These are phyloP conservation scores for Neonectria neomacrospora DNA, from an alignment of 2,329 filamentous ascomycete genomes.

Conservation along the genomic window DNA sequence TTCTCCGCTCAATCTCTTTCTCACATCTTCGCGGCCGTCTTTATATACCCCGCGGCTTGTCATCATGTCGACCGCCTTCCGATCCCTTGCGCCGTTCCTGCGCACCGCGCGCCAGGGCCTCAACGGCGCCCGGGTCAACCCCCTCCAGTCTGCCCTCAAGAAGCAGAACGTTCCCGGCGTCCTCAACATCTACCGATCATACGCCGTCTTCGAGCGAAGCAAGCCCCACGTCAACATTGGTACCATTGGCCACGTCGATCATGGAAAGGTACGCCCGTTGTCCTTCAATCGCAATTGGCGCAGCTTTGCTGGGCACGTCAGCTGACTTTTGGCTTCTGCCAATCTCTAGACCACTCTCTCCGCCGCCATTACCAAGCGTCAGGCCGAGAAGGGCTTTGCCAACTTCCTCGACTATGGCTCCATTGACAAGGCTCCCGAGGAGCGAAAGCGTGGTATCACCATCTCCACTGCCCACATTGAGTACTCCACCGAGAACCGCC, in stretches of 20 bases:
- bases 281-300: constrained; percentile 16
- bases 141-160: constrained; percentile 77
- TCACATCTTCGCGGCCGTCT: constrained; percentile 42
- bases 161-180: constrained; percentile 71
- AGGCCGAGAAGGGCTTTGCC: constrained; percentile 92
- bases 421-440: constrained; percentile 99
- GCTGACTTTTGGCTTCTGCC: constrained; percentile 31
- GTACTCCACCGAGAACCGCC: constrained; percentile 91
- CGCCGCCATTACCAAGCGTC: constrained; percentile 98
- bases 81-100: constrained; percentile 81
- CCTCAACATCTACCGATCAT: constrained; percentile 73
- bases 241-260: constrained; percentile 99
- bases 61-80: constrained; percentile 83
- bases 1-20: constrained; percentile 39
- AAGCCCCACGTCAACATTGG: constrained; percentile 99
- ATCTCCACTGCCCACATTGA: constrained; percentile 99
- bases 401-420: constrained; percentile 96
- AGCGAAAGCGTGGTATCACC: constrained; percentile 99
- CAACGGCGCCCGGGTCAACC: constrained; percentile 75
- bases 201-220: constrained; percentile 81
- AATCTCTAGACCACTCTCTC: constrained; percentile 89
- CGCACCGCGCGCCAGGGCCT: constrained; percentile 83
- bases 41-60: constrained; percentile 44
- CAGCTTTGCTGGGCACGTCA: constrained; percentile 11
- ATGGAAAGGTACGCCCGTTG: constrained; percentile 82